Evolutionary conservation across 768 basidiomycete genomes (phyloP), one percentile per base, ranked within the genome.

Genomic region (Podaxis sp.): DNA sequence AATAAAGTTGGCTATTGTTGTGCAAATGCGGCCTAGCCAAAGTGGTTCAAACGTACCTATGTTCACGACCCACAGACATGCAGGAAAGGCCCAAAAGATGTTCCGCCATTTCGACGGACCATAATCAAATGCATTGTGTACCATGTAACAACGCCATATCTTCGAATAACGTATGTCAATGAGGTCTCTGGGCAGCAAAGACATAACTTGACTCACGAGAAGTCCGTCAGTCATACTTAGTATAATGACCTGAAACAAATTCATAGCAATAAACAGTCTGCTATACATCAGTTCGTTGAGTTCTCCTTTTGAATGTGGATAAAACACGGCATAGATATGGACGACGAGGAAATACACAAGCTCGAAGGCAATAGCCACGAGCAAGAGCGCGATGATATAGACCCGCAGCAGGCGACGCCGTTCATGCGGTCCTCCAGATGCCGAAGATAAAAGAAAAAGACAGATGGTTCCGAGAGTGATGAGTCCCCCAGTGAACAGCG

Each of bases 121-220:
- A 12, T 12, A 49, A 33, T 27, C 56, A 3, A 58, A 19, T 3
- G 46, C 47, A 2, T 27, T 47, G 4, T 58, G 57, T 12, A 58
- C 57, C 46, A 58, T 58, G 33, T 36, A 58, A 25, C 57, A 58
- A n/a, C 43, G 43, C 57, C 57, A 58, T 38, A 50, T 46, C 57
- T 58, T 4, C 1, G 19, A 50, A 27, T 11, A 22, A 2, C 4
- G 12, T 12, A 6, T 4, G 8, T 33, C 19, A 8, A 41, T 22
- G 19, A 41, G 4, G 13, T 25, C 4, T 5, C n/a, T 13, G 9
- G 9, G n/a, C 4, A 19, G 24, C 5, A 40, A 19, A 17, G 2
- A 24, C 33, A 12, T 7, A 13, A 33, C 25, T 33, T 3, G 15
- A 53, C 51, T 24, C 24, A 55, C 54, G 4, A 55, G 37, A 12